Evolutionary conservation across 2,329 filamentous ascomycete genomes (phyloP).

Genomic region (Ramularia endophylla): DNA sequence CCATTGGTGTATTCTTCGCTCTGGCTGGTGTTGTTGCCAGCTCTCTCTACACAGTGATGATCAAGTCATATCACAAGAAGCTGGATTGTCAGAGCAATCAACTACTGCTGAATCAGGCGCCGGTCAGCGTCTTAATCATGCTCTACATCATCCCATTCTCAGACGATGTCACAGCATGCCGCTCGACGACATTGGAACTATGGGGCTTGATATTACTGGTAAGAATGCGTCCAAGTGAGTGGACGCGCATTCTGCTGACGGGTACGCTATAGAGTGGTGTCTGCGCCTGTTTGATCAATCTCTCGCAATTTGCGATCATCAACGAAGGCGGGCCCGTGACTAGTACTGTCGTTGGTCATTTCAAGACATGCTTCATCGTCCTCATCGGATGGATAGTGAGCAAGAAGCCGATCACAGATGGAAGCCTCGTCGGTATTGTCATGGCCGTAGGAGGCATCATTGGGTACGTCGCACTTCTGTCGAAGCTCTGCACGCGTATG

Average conservation of each 20-base stretch:
- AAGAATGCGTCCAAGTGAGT: constrained; percentile 20
- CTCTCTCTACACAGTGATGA: constrained; percentile 64
- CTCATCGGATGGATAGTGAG: constrained; percentile 28
- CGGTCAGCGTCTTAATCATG: constrained; percentile 56
- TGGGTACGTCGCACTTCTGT: constrained; percentile 18
- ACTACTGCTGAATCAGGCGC: constrained; percentile 62
- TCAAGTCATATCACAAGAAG: constrained; percentile 59
- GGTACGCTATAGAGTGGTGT: constrained; percentile 53
- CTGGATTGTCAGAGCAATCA: constrained; percentile 64
- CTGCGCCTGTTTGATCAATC: constrained; percentile 59
- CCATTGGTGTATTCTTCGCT: constrained; percentile 58
- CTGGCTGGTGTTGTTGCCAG: constrained; percentile 59
- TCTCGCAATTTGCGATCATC: constrained; percentile 32
- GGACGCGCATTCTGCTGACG: constrained; percentile 4
- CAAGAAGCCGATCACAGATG: constrained; percentile 20
- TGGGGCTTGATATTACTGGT: constrained; percentile 52
- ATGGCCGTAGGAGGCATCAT: constrained; percentile 30
- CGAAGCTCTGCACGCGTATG: background rate
- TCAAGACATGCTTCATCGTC: constrained; percentile 31
- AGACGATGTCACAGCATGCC: constrained; percentile 57
- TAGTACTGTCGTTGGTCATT: constrained; percentile 32
- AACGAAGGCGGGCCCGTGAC: constrained; percentile 28
- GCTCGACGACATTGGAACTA: constrained; percentile 38
- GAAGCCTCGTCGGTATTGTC: constrained; percentile 26
- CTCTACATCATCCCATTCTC: constrained; percentile 61